Evolutionary conservation across 345 rosid genomes (phyloP).

Genomic region (Rhodamnia argentea): DNA sequence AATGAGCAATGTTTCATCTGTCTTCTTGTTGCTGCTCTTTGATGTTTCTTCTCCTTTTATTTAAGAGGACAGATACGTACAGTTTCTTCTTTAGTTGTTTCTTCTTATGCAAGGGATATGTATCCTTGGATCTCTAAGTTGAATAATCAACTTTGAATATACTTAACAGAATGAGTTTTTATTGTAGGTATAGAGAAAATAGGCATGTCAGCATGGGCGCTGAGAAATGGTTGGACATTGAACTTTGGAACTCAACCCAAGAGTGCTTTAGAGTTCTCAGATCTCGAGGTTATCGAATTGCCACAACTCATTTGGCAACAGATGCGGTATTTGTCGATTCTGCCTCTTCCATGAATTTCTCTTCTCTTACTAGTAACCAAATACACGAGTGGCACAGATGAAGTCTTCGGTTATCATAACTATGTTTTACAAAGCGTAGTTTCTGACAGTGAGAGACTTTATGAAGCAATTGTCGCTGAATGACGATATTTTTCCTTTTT

Average conservation of each 20-base stretch:
- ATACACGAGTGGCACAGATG: background rate
- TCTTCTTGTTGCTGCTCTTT: background rate
- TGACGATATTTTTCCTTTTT: background rate
- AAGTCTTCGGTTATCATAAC: background rate
- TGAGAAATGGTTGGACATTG: conserved; percentile 99
- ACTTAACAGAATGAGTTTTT: background rate
- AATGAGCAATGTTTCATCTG: background rate
- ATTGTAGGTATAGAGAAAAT: conserved; percentile 67
- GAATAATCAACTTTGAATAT: background rate
- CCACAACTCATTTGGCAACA: conserved; percentile 80
- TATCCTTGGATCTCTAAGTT: background rate
- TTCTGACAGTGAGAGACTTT: background rate
- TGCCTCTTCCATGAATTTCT: background rate
- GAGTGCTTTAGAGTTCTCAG: conserved; percentile 62
- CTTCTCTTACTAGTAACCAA: background rate
- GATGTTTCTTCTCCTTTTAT: background rate
- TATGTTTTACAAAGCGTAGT: background rate
- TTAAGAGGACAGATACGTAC: background rate
- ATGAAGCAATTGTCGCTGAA: background rate
- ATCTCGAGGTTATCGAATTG: conserved; percentile 80
- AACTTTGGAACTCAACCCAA: conserved; percentile 72
- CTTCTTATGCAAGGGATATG: background rate
- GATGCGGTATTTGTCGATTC: conserved; percentile 52
- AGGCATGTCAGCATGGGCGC: conserved; percentile 98
- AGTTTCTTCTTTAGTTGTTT: background rate